Evolutionary conservation across 192 early-diverging fungal genomes (phyloP), one percentile per base, ranked within the genome.

Genomic region (Coemansia sp.): DNA sequence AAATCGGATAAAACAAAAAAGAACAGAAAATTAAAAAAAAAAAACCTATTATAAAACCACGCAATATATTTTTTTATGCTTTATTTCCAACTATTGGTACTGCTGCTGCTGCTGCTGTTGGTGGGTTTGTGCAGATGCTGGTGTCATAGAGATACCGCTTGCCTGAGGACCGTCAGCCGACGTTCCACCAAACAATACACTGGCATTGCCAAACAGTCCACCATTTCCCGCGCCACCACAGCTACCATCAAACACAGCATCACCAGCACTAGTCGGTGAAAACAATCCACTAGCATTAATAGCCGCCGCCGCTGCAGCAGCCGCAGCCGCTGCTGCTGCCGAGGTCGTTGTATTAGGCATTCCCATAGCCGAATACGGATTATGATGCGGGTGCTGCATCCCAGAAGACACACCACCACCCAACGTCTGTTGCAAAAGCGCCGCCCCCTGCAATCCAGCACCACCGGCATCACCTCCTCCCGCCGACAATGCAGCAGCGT

Each of bases 161-260:
- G n/a, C n/a, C n/a, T n/a, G n/a, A n/a, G n/a, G n/a, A n/a, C n/a
- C n/a, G n/a, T n/a, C n/a, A n/a, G n/a, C n/a, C n/a, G 5, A 11
- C 11, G 30, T 11, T 11, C 30, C 30, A 24, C 42, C 42, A 44
- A 44, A 44, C 23, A 44, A 24, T 14, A 44, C 22, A 25, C 14
- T 44, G 2, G 42, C 7, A 24, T 24, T 25, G n/a, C n/a, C n/a
- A 25, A 44, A 44, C 42, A 44, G n/a, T 26, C 42, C 42, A 24
- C 42, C 20, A 20, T 22, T 11, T 8, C n/a, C 20, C 40, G 23
- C 20, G 20, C 40, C 40, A 22, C 40, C 24, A 24, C 42, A 20
- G 24, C 24, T 25, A 17, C 42, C 24, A 44, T 24, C 30, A 44
- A 44, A 44, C 20, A 41, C 13, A 42, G 22, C 24, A 20, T 44